Base-by-base conservation (phyloP, 495 filamentous ascomycete species). In the Letharia lupina region DNA sequence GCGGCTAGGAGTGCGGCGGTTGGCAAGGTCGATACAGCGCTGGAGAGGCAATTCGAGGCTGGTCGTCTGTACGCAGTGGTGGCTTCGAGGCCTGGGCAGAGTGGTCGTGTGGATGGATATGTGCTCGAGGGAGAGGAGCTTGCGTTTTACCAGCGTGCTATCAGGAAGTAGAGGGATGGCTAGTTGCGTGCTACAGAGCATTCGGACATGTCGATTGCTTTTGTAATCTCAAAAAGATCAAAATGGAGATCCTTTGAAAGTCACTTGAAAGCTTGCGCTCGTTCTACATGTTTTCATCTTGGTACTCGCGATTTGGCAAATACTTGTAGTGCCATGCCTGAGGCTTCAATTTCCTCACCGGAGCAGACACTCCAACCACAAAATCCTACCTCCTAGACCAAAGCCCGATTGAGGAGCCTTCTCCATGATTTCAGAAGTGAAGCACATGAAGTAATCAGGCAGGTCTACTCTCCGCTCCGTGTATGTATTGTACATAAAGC, bases 31-130 rank as follows among this genome's bases (percentile, higher is more conserved):
- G 94, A 99, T 80, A 69, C 77, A 69, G 84, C 90, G 69, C 78
- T 99, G 69, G 95, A 98, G 88, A 90, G 89, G 80, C 94, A 99
- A 81, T 98, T 99, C 82, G 94, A 96, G 85, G 93, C 93, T 68
- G 91, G 93, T 82, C 93, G 95, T 82, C 80, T 99, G 67, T 96
- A 87, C 80, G 94, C 94, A 70, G 89, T 96, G 71, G 81, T 99
- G 71, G 83, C 93, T 65, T 92, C 88, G 73, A 85, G 94, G 75
- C 94, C 94, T 63, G 94, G 94, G 72, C 94, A 99, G 90, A 91
- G 89, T 77, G 94, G 94, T 72, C 92, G 94, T 78, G 83, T 83
- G 69, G 94, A 99, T 79, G 94, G 94, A 67, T 99, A 99, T 84
- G 89, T 99, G 77, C 84, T 99, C 68, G 94, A 99, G 88, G 94